A percentile compares a stretch with the other conserved stretches of the same genome.
phyloP scores from a whole-genome alignment of 805 yeast genomes.

The Allodekkera sacchari region DNA sequence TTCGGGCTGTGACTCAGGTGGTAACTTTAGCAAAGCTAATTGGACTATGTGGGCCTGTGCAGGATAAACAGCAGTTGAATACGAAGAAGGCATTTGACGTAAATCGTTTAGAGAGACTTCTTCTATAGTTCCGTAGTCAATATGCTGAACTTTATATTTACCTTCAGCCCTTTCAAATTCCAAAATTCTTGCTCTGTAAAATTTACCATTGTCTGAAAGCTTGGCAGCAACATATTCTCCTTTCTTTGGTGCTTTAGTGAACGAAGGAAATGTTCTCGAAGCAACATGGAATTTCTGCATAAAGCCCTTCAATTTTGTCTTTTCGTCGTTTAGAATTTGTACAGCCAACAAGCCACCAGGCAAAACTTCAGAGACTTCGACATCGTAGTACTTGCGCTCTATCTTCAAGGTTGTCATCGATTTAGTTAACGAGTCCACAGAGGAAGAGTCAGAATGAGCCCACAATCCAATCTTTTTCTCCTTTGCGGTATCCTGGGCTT shows the following conservation, averaged over 20 bases:
- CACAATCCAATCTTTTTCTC: constrained; percentile 53
- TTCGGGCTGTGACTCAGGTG: constrained; percentile 48
- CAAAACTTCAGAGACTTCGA: constrained; percentile 43
- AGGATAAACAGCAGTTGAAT: constrained; percentile 30
- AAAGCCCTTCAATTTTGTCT: constrained; percentile 32
- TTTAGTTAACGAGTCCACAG: constrained; percentile 15
- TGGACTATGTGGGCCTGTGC: constrained; percentile 49
- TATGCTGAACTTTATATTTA: constrained; percentile 42
- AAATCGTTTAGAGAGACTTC: constrained; percentile 35
- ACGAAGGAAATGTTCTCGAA: constrained; percentile 26
- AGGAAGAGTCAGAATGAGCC: constrained; percentile 44
- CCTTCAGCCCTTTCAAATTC: constrained; percentile 35
- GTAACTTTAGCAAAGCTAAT: constrained; percentile 46
- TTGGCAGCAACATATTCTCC: constrained; percentile 51
- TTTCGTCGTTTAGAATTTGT: constrained; percentile 34
- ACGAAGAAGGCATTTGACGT: constrained; percentile 46
- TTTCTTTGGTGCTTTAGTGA: constrained; percentile 35
- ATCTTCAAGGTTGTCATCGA: constrained; percentile 18
- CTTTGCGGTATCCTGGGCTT: constrained; percentile 59
- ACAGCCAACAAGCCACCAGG: constrained; percentile 35
- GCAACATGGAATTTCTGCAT: constrained; percentile 38
- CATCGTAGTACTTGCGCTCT: constrained; percentile 36
- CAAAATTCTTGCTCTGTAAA: constrained; percentile 49
- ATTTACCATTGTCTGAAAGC: constrained; percentile 43
- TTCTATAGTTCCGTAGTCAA: constrained; percentile 55